Percentiles rank a stretch among this genome's conserved stretches.
phyloP scores from a whole-genome alignment of 148 eudicot genomes.

The Polygonum aviculare region DNA sequence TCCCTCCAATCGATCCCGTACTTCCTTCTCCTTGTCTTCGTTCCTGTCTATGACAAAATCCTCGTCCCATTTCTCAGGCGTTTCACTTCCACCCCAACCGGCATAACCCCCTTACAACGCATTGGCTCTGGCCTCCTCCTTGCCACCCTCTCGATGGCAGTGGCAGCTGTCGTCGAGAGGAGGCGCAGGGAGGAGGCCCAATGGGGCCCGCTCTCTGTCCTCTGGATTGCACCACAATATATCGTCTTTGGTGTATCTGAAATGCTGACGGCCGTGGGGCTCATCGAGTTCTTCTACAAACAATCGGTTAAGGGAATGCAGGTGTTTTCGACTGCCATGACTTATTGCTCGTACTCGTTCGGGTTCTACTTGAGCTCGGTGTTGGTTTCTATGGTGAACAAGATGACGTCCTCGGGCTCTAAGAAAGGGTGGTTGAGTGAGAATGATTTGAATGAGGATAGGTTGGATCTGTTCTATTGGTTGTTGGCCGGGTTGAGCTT shows the following conservation, averaged over 20 bases:
- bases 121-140: constrained; percentile 69
- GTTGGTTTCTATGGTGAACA: constrained; percentile 68
- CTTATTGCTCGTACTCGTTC: constrained; percentile 81
- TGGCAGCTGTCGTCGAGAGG: constrained; percentile 62
- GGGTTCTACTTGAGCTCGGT: constrained; percentile 83
- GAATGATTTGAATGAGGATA: constrained; percentile 61
- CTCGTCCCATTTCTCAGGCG: constrained; percentile 58
- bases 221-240: constrained; percentile 75
- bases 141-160: constrained; percentile 73
- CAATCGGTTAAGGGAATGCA: constrained; percentile 65
- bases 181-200: constrained; percentile 23
- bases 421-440: constrained; percentile 65
- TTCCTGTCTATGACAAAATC: constrained; percentile 71
- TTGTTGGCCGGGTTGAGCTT: constrained; percentile 61
- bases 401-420: constrained; percentile 18
- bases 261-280: constrained; percentile 85
- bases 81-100: constrained; percentile 54
- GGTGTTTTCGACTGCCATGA: constrained; percentile 61
- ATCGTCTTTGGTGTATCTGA: constrained; percentile 79
- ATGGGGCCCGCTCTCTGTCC: constrained; percentile 30
- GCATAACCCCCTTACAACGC: constrained; percentile 66
- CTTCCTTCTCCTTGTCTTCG: constrained; percentile 63
- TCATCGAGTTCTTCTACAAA: constrained; percentile 86
- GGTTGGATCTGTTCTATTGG: constrained; percentile 84
- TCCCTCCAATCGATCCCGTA: constrained; percentile 93